A percentile compares a stretch with the other conserved stretches of the same genome.
Evolutionary conservation across 2,329 filamentous ascomycete species (phyloP).

Genomic region (Verticillium zaregamsianum): DNA sequence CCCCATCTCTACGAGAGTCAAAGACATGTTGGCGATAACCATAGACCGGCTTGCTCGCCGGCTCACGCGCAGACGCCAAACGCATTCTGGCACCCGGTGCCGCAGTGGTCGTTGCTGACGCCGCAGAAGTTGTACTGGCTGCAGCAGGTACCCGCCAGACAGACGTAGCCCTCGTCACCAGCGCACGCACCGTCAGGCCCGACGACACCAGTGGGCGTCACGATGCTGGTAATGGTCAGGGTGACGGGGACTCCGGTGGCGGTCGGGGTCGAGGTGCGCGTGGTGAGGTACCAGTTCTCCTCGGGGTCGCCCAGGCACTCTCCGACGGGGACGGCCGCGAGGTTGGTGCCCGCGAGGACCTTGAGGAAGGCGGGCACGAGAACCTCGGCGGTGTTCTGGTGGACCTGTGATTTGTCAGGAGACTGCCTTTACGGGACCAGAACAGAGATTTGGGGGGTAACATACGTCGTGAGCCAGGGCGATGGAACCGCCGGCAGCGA

Average conservation of each 20-base stretch:
- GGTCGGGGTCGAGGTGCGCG: conserved; percentile 11
- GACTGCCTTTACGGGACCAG: too few species aligned
- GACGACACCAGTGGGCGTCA: conserved; percentile 11
- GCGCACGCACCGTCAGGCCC: conserved; percentile 5
- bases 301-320: conserved; percentile 44
- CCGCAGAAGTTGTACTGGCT: conserved; percentile 4
- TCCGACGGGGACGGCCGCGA: conserved; percentile 40
- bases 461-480: conserved; percentile 30
- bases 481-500: conserved; percentile 14
- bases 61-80: conserved; percentile 2
- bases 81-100: conserved; percentile 1
- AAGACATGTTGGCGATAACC: too few species aligned
- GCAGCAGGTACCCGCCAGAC: conserved; percentile 3
- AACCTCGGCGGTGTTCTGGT: conserved; percentile 33
- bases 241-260: conserved; percentile 9
- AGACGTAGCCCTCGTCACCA: conserved; percentile 1
- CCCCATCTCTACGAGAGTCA: too few species aligned
- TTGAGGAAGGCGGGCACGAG: conserved; percentile 31
- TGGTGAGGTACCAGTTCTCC: conserved; percentile 41
- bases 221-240: conserved; percentile 9
- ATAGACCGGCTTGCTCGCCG: background rate
- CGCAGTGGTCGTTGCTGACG: conserved; percentile 1
- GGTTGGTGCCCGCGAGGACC: conserved; percentile 31
- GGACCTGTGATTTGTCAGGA: conserved; percentile 18
- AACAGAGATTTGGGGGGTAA: background rate